phyloP scores from a whole-genome alignment of 768 basidiomycete species.

The Lactarius trivialis region DNA sequence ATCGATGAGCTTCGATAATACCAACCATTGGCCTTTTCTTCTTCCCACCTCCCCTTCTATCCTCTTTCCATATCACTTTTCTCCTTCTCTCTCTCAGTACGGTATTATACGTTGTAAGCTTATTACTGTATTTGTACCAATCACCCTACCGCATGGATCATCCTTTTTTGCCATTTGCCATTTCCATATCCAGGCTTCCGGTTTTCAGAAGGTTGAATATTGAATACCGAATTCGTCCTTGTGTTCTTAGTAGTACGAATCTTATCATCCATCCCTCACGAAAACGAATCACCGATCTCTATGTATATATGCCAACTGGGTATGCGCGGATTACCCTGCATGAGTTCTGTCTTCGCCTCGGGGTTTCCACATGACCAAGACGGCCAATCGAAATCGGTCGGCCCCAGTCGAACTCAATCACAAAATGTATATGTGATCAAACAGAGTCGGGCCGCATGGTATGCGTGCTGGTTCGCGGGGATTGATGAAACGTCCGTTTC shows the following conservation, averaged over 20 bases:
- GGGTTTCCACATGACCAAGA: too few species aligned
- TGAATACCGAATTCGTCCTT: not conserved
- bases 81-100: not conserved
- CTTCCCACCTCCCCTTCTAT: too few species aligned
- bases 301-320: not conserved
- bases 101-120: conserved; percentile 14
- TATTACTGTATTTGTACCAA: conserved; percentile 13
- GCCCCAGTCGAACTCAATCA: too few species aligned
- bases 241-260: not conserved
- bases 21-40: too few species aligned
- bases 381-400: too few species aligned
- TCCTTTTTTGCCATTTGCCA: not conserved
- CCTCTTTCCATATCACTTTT: not conserved
- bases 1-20: not conserved
- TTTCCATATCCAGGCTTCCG: not conserved
- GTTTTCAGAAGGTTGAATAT: not conserved
- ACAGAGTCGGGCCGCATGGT: too few species aligned
- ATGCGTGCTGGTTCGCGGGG: too few species aligned
- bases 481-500: too few species aligned
- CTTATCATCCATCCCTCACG: too few species aligned
- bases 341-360: too few species aligned
- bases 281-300: not conserved
- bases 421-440: too few species aligned
- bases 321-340: not conserved
- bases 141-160: not conserved